These are phyloP conservation scores for Pelagomonas calceolata DNA, from an alignment of 108 stramenopile genomes.

Conservation along the genomic window DNA sequence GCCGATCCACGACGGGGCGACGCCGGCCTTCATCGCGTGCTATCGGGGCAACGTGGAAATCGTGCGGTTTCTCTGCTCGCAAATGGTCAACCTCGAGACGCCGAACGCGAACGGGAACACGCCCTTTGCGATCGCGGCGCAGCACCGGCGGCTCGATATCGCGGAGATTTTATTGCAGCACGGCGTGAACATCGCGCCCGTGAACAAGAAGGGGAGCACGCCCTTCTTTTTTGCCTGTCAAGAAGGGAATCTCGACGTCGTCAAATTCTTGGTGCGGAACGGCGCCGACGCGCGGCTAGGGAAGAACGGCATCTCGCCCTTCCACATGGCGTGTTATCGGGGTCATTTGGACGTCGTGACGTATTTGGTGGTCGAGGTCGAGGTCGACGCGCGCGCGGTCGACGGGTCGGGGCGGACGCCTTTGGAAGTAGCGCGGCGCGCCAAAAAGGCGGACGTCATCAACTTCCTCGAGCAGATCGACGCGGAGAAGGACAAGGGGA, in stretches of 20 bases:
- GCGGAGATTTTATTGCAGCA: background rate
- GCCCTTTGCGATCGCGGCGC: background rate
- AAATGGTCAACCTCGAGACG: background rate
- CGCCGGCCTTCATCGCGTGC: background rate
- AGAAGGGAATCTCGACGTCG: background rate
- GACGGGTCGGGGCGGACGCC: background rate
- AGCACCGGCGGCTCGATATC: background rate
- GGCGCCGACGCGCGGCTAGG: background rate
- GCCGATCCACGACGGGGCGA: background rate
- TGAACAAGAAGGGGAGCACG: background rate
- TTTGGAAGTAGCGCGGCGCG: background rate
- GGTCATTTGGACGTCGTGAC: background rate
- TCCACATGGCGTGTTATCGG: background rate
- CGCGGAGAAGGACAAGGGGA: background rate
- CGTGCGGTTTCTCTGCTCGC: background rate
- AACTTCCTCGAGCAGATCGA: background rate
- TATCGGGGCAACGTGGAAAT: background rate
- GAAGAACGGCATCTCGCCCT: background rate
- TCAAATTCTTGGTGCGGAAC: background rate
- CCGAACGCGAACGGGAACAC: constrained; percentile 1
- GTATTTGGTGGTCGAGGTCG: background rate
- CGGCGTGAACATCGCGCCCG: background rate
- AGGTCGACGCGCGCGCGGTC: background rate
- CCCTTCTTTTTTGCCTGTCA: background rate
- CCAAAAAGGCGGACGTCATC: background rate